These are phyloP conservation scores for Gautieria morchelliformis DNA, from an alignment of 768 basidiomycete species.

Conservation along the genomic window DNA sequence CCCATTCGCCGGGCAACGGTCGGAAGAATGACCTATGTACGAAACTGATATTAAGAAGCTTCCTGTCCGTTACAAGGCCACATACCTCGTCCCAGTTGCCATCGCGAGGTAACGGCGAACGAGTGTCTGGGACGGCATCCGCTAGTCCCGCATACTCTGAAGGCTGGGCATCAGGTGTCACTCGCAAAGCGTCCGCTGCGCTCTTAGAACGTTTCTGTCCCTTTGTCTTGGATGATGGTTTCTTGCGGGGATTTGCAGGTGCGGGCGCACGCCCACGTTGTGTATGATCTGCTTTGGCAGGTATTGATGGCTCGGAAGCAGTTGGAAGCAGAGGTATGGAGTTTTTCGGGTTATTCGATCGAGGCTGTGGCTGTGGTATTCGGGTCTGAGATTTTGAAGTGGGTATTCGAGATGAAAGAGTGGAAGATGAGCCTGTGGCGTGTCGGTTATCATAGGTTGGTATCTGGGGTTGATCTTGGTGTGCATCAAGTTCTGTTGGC, in stretches of 20 bases:
- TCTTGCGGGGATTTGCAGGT: not conserved
- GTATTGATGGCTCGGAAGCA: not conserved
- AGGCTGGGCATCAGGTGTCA: constrained; percentile 19
- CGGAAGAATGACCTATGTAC: constrained; percentile 63
- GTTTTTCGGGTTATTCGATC: not conserved
- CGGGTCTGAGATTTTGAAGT: constrained; percentile 26
- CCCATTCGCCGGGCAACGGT: constrained; percentile 80
- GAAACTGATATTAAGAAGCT: not conserved
- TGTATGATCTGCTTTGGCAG: not conserved
- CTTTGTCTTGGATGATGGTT: not conserved
- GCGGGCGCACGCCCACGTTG: constrained; percentile 2
- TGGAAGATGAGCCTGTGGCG: constrained; percentile 15
- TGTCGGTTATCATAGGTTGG: not conserved
- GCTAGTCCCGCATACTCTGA: constrained; percentile 38
- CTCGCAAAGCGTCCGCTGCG: not conserved
- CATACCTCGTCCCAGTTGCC: constrained; percentile 83
- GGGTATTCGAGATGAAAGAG: constrained; percentile 17
- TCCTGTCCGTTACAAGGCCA: constrained; percentile 8
- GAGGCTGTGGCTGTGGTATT: constrained; percentile 14
- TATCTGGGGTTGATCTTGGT: constrained; percentile 16
- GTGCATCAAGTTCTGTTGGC: constrained; percentile 13
- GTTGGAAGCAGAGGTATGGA: not conserved
- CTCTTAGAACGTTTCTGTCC: constrained; percentile 7
- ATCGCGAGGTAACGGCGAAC: constrained; percentile 54
- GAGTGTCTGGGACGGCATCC: constrained; percentile 62